phyloP scores from a whole-genome alignment of 2,329 filamentous ascomycete genomes.

The Aureobasidium sp. region DNA sequence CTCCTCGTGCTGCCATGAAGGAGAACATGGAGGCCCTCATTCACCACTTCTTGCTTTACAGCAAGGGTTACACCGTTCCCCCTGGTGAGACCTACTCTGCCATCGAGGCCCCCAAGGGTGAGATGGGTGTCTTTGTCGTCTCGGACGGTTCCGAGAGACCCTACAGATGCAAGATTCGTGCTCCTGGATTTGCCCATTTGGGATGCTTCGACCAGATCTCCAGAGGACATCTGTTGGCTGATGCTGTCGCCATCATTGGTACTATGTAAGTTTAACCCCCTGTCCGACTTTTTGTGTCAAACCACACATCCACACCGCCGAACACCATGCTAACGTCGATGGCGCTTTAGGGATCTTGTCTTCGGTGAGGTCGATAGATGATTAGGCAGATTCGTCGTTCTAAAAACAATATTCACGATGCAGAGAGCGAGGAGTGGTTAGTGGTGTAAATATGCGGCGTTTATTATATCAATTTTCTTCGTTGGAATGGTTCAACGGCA shows the following conservation, averaged over 20 bases:
- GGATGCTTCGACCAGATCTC: slow-evolving; percentile 88
- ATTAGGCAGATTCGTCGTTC: neutral
- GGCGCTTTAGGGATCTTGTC: slow-evolving; percentile 47
- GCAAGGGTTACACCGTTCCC: slow-evolving; percentile 94
- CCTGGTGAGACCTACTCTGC: slow-evolving; percentile 96
- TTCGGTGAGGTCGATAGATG: slow-evolving; percentile 53
- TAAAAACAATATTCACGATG: neutral
- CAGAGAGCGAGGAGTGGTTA: neutral
- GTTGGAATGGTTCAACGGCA: slow-evolving; percentile 5
- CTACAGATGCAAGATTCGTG: slow-evolving; percentile 95
- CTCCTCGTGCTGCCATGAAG: slow-evolving; percentile 97
- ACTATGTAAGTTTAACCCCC: slow-evolving; percentile 25
- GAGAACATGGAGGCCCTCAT: slow-evolving; percentile 99
- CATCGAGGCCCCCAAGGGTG: slow-evolving; percentile 99
- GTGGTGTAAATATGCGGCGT: slow-evolving; percentile 11
- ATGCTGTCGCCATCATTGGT: slow-evolving; percentile 90
- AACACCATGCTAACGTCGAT: neutral
- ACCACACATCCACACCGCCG: neutral
- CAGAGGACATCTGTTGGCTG: slow-evolving; percentile 86
- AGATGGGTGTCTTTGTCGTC: slow-evolving; percentile 97
- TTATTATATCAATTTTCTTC: slow-evolving; percentile 6
- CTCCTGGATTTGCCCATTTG: slow-evolving; percentile 92
- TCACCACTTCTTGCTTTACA: slow-evolving; percentile 97
- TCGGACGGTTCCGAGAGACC: slow-evolving; percentile 93
- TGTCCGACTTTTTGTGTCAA: neutral